Evolutionary conservation across 2,329 filamentous ascomycete genomes (phyloP).

Genomic region (Ceratocystis papillata): DNA sequence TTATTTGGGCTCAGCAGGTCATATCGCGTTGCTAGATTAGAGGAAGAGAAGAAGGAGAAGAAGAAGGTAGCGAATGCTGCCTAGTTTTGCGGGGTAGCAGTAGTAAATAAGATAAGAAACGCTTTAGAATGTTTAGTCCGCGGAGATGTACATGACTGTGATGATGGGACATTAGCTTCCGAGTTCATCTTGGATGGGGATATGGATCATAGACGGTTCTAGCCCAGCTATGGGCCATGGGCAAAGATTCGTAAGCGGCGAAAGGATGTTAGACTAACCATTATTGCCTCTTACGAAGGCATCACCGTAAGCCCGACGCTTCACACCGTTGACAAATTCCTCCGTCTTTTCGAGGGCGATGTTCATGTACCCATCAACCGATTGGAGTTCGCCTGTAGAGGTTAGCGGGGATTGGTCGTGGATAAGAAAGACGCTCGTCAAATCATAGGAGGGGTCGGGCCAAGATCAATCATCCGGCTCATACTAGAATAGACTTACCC

Average conservation of each 20-base stretch:
- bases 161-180: constrained; percentile 1
- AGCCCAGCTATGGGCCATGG: background rate
- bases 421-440: background rate
- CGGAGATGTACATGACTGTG: constrained; percentile 62
- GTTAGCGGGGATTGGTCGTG: background rate
- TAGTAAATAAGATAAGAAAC: background rate
- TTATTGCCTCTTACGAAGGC: constrained; percentile 95
- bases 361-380: constrained; percentile 99
- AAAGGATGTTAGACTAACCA: constrained; percentile 42
- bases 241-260: background rate
- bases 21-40: constrained; percentile 15
- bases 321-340: constrained; percentile 77
- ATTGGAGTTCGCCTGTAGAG: constrained; percentile 73
- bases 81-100: no score
- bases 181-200: background rate
- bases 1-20: constrained; percentile 6
- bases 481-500: constrained; percentile 43
- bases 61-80: background rate
- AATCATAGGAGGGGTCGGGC: background rate
- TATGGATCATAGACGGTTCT: background rate
- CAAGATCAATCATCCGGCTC: background rate
- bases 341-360: constrained; percentile 93
- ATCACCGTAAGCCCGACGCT: constrained; percentile 78
- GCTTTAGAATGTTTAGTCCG: constrained; percentile 38
- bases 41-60: constrained; percentile 19